Conservation (phyloP, 108 stramenopile genomes). For the Cyclotella cryptica region DNA sequence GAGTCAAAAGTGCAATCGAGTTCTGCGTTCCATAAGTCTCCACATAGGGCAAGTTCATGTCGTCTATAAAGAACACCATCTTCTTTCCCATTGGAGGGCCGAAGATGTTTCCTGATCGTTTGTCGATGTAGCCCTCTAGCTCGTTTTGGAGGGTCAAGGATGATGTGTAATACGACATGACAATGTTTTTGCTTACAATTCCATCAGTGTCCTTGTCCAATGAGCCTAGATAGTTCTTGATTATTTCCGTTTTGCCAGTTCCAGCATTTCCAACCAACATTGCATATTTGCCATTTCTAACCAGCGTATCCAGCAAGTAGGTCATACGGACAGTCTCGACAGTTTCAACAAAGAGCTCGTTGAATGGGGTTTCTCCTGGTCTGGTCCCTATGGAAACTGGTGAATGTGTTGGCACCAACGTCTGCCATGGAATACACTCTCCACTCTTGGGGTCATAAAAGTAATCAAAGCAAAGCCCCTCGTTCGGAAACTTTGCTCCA, state of each 20-base stretch:
- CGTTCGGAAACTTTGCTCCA: constrained; percentile 75
- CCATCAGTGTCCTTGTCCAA: constrained; percentile 84
- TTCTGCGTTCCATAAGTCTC: constrained; percentile 95
- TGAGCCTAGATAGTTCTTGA: constrained; percentile 76
- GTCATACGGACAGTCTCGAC: constrained; percentile 87
- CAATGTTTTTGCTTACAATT: constrained; percentile 79
- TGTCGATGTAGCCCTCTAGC: constrained; percentile 87
- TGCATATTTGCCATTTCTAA: constrained; percentile 72
- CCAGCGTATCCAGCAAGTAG: constrained; percentile 79
- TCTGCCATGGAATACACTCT: constrained; percentile 64
- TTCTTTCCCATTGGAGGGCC: constrained; percentile 89
- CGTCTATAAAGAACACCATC: constrained; percentile 86
- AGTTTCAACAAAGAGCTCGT: constrained; percentile 82
- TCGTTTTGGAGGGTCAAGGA: constrained; percentile 80
- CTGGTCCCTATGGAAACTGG: constrained; percentile 79
- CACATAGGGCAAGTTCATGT: constrained; percentile 93
- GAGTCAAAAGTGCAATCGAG: constrained; percentile 86
- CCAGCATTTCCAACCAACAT: constrained; percentile 92
- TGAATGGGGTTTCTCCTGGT: constrained; percentile 85
- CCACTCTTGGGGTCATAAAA: constrained; percentile 66
- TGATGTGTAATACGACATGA: constrained; percentile 90
- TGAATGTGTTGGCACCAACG: constrained; percentile 67
- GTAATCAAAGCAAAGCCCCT: constrained; percentile 84
- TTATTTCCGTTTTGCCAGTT: constrained; percentile 90
- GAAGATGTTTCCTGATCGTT: constrained; percentile 82